A percentile compares a stretch with the other conserved stretches of the same genome.
Evolutionary conservation across 495 filamentous ascomycete species (phyloP).

Genomic region (Trypethelium eluteriae): DNA sequence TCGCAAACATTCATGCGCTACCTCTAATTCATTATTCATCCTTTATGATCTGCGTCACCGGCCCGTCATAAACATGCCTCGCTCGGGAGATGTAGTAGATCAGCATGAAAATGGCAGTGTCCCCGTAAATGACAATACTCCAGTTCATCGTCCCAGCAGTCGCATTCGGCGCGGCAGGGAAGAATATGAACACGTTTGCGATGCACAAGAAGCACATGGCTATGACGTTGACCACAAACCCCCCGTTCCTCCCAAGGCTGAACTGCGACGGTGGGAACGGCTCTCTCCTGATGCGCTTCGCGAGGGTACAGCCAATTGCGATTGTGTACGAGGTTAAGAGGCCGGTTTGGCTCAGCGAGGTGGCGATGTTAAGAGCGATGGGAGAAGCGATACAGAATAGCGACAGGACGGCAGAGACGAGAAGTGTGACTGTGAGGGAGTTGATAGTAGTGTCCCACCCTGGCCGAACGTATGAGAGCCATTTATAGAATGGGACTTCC

Average conservation of each 20-base stretch:
- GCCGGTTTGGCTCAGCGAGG: conserved; percentile 42
- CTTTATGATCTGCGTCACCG: conserved; percentile 16
- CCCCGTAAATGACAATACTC: conserved; percentile 15
- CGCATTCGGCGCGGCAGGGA: conserved; percentile 37
- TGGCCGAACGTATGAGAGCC: not conserved
- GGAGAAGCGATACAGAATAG: conserved; percentile 42
- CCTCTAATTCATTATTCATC: conserved; percentile 1
- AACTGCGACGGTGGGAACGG: conserved; percentile 42
- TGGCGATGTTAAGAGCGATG: conserved; percentile 42
- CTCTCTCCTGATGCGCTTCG: conserved; percentile 31
- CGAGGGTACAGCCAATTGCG: conserved; percentile 42
- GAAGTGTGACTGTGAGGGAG: conserved; percentile 9
- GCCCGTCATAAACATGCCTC: conserved; percentile 15
- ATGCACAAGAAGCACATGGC: conserved; percentile 40
- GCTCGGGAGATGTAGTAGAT: conserved; percentile 6
- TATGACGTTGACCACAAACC: conserved; percentile 41
- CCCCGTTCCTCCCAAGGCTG: conserved; percentile 44
- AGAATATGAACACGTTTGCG: conserved; percentile 48
- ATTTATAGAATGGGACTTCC: conserved; percentile 14
- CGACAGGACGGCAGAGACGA: conserved; percentile 19
- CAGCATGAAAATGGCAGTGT: conserved; percentile 11
- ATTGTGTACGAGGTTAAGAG: conserved; percentile 47
- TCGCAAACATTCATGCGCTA: not conserved
- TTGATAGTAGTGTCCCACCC: conserved; percentile 6
- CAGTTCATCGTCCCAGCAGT: conserved; percentile 15